phyloP scores from a whole-genome alignment of 148 eudicot species.

The Rhododendron ovatum region DNA sequence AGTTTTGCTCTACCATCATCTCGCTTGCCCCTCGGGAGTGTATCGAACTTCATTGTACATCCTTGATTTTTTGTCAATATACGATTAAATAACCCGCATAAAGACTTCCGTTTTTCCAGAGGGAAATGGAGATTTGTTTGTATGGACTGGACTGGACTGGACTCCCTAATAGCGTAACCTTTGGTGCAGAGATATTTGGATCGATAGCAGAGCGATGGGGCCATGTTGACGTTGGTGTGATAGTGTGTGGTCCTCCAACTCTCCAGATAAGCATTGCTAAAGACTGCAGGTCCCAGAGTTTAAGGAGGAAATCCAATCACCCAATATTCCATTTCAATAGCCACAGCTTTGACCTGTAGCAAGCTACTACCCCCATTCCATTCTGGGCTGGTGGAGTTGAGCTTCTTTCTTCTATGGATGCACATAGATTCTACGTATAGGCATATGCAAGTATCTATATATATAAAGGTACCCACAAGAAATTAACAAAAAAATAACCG shows the following conservation, averaged over 20 bases:
- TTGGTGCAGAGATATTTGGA: conserved; percentile 60
- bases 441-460: neutral
- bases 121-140: neutral
- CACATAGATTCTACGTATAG: neutral
- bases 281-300: conserved; percentile 60
- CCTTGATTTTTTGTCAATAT: neutral
- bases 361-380: neutral
- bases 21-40: neutral
- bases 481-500: too few relatives aligned
- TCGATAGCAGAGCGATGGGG: conserved; percentile 54
- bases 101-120: neutral
- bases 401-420: neutral
- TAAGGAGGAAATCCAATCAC: conserved; percentile 38
- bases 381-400: neutral
- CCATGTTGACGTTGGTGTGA: conserved; percentile 68
- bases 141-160: neutral
- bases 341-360: conserved; percentile 75
- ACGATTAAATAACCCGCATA: neutral
- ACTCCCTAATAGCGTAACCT: neutral
- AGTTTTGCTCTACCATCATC: neutral
- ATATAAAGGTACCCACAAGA: too few relatives aligned
- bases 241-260: conserved; percentile 74
- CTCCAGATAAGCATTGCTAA: conserved; percentile 68
- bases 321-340: conserved; percentile 81
- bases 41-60: neutral